These are phyloP conservation scores for Pseudopyrenochaeta lycopersici DNA, from an alignment of 2,329 filamentous ascomycete genomes.

Conservation along the genomic window DNA sequence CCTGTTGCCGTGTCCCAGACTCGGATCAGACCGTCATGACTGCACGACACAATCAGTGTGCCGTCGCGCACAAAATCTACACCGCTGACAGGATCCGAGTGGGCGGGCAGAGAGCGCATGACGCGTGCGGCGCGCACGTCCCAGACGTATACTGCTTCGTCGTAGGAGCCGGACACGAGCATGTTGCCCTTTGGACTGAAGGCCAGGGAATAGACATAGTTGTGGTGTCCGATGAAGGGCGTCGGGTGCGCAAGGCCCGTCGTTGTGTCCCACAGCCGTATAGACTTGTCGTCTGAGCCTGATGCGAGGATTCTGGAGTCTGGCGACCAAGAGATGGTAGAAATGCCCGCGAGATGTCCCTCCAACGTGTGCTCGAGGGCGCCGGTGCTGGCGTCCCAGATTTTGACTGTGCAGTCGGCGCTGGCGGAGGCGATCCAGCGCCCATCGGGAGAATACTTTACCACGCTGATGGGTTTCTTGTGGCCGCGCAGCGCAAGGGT, in stretches of 20 bases:
- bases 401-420: slow-evolving; percentile 88
- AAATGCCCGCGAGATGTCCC: slow-evolving; percentile 91
- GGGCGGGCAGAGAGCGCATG: slow-evolving; percentile 91
- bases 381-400: slow-evolving; percentile 85
- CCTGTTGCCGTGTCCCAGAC: slow-evolving; percentile 97
- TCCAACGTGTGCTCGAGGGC: slow-evolving; percentile 86
- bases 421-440: slow-evolving; percentile 87
- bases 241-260: slow-evolving; percentile 67
- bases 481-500: slow-evolving; percentile 80
- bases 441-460: slow-evolving; percentile 91
- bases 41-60: slow-evolving; percentile 89
- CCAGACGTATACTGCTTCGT: slow-evolving; percentile 97
- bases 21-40: slow-evolving; percentile 78
- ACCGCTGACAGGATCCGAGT: slow-evolving; percentile 92
- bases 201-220: slow-evolving; percentile 92
- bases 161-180: slow-evolving; percentile 92
- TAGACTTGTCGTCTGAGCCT: slow-evolving; percentile 95
- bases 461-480: slow-evolving; percentile 78
- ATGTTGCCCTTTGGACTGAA: slow-evolving; percentile 99
- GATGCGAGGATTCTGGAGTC: slow-evolving; percentile 88
- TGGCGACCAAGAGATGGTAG: slow-evolving; percentile 91
- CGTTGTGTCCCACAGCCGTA: slow-evolving; percentile 84
- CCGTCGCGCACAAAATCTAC: slow-evolving; percentile 95
- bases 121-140: slow-evolving; percentile 87
- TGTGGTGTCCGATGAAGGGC: slow-evolving; percentile 85